A percentile compares a stretch with the other conserved stretches of the same genome.
Conservation (phyloP, 2,329 filamentous ascomycete genomes). For the Xylariaceae sp. region DNA sequence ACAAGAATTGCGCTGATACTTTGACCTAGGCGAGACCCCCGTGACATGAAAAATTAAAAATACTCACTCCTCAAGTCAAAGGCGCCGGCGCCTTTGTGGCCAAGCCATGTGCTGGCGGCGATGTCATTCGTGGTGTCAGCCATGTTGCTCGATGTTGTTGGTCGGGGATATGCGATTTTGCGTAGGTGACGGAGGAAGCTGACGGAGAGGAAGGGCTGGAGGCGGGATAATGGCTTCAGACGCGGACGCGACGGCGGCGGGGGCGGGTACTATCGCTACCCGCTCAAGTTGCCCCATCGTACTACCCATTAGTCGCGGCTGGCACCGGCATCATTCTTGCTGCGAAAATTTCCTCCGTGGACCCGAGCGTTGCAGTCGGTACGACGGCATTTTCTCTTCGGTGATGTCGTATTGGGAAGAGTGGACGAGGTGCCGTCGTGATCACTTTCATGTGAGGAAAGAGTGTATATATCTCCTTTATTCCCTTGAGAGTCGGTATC, state of each 20-base stretch:
- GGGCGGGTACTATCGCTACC: not conserved
- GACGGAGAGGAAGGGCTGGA: not conserved
- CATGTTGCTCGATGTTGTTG: not conserved
- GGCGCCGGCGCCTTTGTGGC: slow-evolving; percentile 29
- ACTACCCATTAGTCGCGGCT: not conserved
- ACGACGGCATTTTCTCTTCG: not conserved
- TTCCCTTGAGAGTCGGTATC: no score
- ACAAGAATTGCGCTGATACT: not conserved
- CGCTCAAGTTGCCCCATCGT: not conserved
- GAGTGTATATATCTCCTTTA: no score
- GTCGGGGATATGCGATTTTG: not conserved
- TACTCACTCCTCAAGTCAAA: slow-evolving; percentile 31
- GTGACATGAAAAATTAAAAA: not conserved
- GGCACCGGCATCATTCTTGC: not conserved
- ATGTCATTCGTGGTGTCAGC: not conserved
- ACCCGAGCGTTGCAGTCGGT: not conserved
- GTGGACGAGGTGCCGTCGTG: no score
- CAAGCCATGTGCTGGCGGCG: slow-evolving; percentile 28
- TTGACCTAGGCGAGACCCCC: not conserved
- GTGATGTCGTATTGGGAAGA: not conserved
- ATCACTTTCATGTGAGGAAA: no score
- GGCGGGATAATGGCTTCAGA: not conserved
- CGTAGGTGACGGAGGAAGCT: not conserved
- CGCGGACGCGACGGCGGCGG: not conserved
- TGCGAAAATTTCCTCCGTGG: no score